Conservation (phyloP, 140 eudicot species). For the Flaveria floridana region DNA sequence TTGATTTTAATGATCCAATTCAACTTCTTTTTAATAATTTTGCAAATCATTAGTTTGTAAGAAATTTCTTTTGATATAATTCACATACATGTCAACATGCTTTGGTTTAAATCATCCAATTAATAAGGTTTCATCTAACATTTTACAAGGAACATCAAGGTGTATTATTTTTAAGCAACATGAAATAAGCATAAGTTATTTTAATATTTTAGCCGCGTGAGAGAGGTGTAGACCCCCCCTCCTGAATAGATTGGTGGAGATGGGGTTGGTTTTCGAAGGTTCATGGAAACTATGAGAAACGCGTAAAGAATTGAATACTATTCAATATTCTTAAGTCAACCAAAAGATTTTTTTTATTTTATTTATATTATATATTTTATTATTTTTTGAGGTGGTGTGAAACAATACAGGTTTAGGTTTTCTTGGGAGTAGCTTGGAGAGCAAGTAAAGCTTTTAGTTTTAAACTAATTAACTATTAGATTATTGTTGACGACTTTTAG, state of each 20-base stretch:
- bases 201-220: neutral
- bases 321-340: neutral
- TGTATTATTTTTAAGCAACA: neutral
- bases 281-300: neutral
- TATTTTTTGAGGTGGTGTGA: no score
- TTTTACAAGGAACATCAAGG: no score
- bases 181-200: neutral
- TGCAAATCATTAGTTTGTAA: no score
- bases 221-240: neutral
- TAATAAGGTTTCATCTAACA: no score
- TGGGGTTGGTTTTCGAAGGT: neutral
- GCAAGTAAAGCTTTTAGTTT: neutral
- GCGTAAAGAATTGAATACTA: slow-evolving; percentile 4
- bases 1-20: neutral
- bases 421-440: neutral
- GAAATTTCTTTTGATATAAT: no score
- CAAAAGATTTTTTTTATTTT: neutral
- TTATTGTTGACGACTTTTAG: neutral
- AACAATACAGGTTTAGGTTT: neutral
- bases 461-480: neutral
- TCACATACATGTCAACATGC: neutral
- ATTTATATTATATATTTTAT: no score
- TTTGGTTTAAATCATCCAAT: no score
- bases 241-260: slow-evolving; percentile 1
- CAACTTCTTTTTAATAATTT: neutral